Base-by-base conservation (phyloP, 2,329 filamentous ascomycete species). In the Clonostachys solani region DNA sequence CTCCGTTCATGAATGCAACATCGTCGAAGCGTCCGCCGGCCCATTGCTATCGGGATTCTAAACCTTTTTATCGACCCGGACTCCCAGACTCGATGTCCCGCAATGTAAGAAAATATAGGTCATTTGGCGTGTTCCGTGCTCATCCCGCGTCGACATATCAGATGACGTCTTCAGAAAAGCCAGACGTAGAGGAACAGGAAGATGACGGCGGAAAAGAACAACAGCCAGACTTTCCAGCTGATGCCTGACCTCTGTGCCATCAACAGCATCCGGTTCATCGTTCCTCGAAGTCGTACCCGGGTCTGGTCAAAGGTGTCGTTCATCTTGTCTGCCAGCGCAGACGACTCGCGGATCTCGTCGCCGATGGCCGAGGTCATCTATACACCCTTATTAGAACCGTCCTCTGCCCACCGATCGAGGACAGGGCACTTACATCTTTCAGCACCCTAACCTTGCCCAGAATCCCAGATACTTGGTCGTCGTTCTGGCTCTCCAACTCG, bases 201-300 rank as follows among this genome's bases (percentile, higher is more conserved):
- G 52, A 86, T 81, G 16, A 97, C 89, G 35, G 84, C 87, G 6
- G 83, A 77, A 64, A 99, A 96, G 69, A 99, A 99, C 40, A 74
- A 77, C 45, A 96, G 66, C 94, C 94, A 99, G 48, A 92, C 87
- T 68, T 82, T 92, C 94, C 94, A 99, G 60, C 91, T 86, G 10
- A 99, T 86, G n/a, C 94, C 94, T 3, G 92, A 95, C 59, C 84
- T 79, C 71, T 97, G 82, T 5, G 94, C 94, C 94, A 99, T 99
- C 46, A 92, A 64, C 54, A 97, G 71, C 94, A 99, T 99, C 49
- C 92, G 78, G 64, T 90, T 96, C 94, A 99, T 97, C 16, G 95
- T 97, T 46, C 92, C 91, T 41, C 85, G 81, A 52, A 99, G 73
- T 53, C 88, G 81, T 45, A 91, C 71, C 34, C 92, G 77, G 46